Evolutionary conservation across 495 filamentous ascomycete species (phyloP), one percentile per base, ranked within the genome.

Genomic region (Trichoderma asperelloides): DNA sequence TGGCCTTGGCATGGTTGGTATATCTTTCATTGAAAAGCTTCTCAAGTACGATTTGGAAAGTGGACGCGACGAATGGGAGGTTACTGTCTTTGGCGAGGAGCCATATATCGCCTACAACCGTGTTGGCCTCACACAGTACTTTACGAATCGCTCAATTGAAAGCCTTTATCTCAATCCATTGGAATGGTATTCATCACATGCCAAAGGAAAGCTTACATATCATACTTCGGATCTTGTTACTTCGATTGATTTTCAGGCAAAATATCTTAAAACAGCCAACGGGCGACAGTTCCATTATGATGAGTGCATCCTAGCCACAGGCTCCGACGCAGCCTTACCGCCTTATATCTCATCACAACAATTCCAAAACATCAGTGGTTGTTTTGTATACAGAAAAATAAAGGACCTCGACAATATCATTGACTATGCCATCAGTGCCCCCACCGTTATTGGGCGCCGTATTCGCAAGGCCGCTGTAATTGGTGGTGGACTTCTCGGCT

Each of bases 301-400:
- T 75, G 84, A 93, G 65, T 88, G 97, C 0, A 88, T 98, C 21
- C 84, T 98, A 11, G 92, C 94, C 23, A 98, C 94, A 2, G 94
- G 94, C 62, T 97, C 94, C 37, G 90, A 96, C 77, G 93, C 94
- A 39, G 80, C 96, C 30, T 85, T 96, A 2, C 94, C 94, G 0
- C 80, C 81, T 16, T 82, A 89, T 66, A 96, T 91, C 0, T 51
- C 47, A 21, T 21, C 47, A 5, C 18, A 51, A 23, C 92, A 94
- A 0, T 92, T 92, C 66, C 82, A 96, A 71, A 88, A 95, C 75
- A 91, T 92, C 40, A 85, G 86, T 21, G 94, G 94, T 9, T 89
- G 97, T 40, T 98, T 98, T 71, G 93, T 97, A n/a, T 97, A 98
- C 76, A 85, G 94, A 21, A 96, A 91, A 0, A 92, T 97, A 66